Evolutionary conservation across 345 rosid species (phyloP).

Genomic region (Physaria fendleri): DNA sequence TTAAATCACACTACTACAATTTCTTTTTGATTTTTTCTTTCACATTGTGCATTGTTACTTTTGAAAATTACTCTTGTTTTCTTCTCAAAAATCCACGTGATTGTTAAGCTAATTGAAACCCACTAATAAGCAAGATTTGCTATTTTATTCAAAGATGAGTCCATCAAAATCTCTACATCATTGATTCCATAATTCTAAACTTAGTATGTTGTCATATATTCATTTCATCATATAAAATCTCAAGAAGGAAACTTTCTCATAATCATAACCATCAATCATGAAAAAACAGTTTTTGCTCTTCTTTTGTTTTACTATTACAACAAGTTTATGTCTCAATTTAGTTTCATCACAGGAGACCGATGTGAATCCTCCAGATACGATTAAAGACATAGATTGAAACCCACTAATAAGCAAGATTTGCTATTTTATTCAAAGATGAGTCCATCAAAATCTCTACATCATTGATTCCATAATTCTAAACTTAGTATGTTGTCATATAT

Average conservation of each 20-base stretch:
- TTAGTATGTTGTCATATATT: constrained; percentile 5
- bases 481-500: constrained; percentile 2
- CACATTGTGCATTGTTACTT: too few relatives aligned
- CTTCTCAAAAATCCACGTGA: too few relatives aligned
- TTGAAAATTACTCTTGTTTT: too few relatives aligned
- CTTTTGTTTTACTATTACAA: constrained; percentile 17
- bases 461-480: constrained; percentile 22
- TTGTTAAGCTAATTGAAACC: too few relatives aligned
- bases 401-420: constrained; percentile 16
- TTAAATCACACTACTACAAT: too few relatives aligned
- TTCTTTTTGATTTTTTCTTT: too few relatives aligned
- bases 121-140: constrained; percentile 15
- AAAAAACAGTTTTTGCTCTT: constrained; percentile 8
- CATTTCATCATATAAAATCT: constrained; percentile 5
- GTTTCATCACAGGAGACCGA: constrained; percentile 11
- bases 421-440: constrained; percentile 17
- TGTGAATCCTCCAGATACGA: constrained; percentile 4
- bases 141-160: constrained; percentile 15
- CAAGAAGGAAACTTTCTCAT: not conserved
- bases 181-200: constrained; percentile 20
- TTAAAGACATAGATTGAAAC: too few relatives aligned
- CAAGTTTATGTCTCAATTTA: constrained; percentile 11
- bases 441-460: constrained; percentile 30
- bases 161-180: constrained; percentile 31
- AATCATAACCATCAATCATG: constrained; percentile 14